phyloP scores from a whole-genome alignment of 345 rosid species.

The Salix koriyanagi region DNA sequence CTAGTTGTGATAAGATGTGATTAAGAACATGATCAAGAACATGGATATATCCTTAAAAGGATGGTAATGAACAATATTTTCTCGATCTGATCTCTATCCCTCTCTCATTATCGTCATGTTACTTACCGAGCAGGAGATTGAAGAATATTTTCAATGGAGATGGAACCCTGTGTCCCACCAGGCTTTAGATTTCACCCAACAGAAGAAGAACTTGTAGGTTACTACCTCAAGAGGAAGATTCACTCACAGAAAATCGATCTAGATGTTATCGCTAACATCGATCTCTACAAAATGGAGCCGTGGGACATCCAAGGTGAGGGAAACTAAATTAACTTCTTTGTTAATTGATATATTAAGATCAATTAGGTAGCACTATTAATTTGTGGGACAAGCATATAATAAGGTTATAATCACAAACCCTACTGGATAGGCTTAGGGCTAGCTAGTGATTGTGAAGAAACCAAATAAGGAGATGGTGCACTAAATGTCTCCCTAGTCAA shows the following conservation, averaged over 20 bases:
- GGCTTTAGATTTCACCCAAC: constrained; percentile 97
- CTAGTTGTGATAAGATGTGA: not conserved
- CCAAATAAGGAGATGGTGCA: not conserved
- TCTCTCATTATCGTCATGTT: constrained; percentile 3
- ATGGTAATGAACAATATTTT: not conserved
- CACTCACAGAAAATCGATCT: constrained; percentile 65
- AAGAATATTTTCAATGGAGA: constrained; percentile 42
- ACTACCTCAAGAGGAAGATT: constrained; percentile 80
- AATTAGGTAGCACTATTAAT: not conserved
- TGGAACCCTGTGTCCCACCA: constrained; percentile 77
- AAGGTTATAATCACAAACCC: not conserved
- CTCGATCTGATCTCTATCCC: constrained; percentile 9
- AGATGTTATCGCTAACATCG: constrained; percentile 78
- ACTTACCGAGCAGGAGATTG: constrained; percentile 17
- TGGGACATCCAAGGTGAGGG: constrained; percentile 91
- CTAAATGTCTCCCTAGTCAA: not conserved
- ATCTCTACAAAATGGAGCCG: constrained; percentile 96
- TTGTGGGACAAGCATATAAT: not conserved
- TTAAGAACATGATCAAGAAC: not conserved
- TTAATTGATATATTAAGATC: not conserved
- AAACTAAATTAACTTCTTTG: not conserved
- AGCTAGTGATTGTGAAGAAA: not conserved
- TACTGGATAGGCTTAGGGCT: not conserved
- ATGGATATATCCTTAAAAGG: not conserved
- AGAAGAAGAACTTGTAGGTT: constrained; percentile 96